phyloP scores from a whole-genome alignment of 2,329 filamentous ascomycete genomes.

The Cladosporium sp. region DNA sequence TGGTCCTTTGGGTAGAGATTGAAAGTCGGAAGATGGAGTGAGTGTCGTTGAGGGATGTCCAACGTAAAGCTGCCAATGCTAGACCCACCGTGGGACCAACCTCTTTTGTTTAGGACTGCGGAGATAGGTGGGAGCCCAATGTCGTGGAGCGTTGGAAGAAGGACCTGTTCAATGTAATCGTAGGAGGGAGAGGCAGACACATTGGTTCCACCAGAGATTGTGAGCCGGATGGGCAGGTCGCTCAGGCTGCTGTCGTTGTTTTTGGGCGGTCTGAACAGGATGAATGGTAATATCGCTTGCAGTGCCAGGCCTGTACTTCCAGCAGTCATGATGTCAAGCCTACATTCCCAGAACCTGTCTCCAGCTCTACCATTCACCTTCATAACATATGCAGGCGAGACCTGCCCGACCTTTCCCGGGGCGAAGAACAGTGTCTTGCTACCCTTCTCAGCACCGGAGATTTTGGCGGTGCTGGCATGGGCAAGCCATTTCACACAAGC shows the following conservation, averaged over 20 bases:
- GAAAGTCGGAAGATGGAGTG: slow-evolving; percentile 33
- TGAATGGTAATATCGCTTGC: slow-evolving; percentile 55
- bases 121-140: slow-evolving; percentile 48
- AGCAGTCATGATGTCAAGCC: slow-evolving; percentile 43
- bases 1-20: slow-evolving; percentile 27
- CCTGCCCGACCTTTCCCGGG: slow-evolving; percentile 20
- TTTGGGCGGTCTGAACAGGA: slow-evolving; percentile 41
- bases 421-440: slow-evolving; percentile 40
- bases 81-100: slow-evolving; percentile 48
- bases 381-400: slow-evolving; percentile 19
- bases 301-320: slow-evolving; percentile 54
- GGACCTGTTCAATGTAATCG: slow-evolving; percentile 53
- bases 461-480: slow-evolving; percentile 42
- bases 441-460: slow-evolving; percentile 38
- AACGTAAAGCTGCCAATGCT: slow-evolving; percentile 49
- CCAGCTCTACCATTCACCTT: slow-evolving; percentile 1
- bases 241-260: slow-evolving; percentile 17
- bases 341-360: slow-evolving; percentile 28
- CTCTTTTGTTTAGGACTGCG: slow-evolving; percentile 42
- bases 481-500: slow-evolving; percentile 51
- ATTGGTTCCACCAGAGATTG: slow-evolving; percentile 55
- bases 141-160: slow-evolving; percentile 48
- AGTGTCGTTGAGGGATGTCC: slow-evolving; percentile 39
- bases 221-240: slow-evolving; percentile 30
- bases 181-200: slow-evolving; percentile 50